Base-by-base conservation (phyloP, 2,329 filamentous ascomycete species). In the Stylonectria norvegica region DNA sequence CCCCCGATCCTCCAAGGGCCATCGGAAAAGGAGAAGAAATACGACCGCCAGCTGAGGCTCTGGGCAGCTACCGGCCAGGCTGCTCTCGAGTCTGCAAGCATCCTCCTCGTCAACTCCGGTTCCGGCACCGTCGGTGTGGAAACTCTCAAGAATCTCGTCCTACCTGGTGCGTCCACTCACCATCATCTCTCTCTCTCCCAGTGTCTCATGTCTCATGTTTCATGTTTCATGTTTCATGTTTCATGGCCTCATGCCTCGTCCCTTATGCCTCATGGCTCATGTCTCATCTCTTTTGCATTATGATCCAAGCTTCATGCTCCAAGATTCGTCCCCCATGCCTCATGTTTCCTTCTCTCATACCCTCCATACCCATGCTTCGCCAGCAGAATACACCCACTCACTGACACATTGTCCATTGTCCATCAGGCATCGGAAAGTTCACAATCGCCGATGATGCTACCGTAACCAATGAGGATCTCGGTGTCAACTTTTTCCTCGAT, bases 401-500 rank as follows among this genome's bases (percentile, higher is more conserved):
- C n/a, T 42, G 18, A 27, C 17, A 14, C 33, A 16, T 20, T 29
- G 14, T 17, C n/a, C n/a, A n/a, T n/a, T n/a, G n/a, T n/a, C n/a
- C 38, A n/a, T 8, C 33, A 83, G 84, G 90, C 4, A 86, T 97
- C 55, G 94, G 93, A 7, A 79, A 81, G 18, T 98, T 96, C 63
- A 94, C 88, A 1, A 95, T 98, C 47, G 84, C 86, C 37, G 93
- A 98, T 57, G 81, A 85, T 5, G 78, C 81, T 1, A 64, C 76
- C 3, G 90, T 98, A n/a, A 73, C 71, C 1, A 84, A 95, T 52
- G 74, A 81, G 29, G 93, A 98, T 57, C 71, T 98, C 28, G 93
- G 94, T 4, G 85, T 96, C 48, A 98, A 98, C 67, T 98, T 98
- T 74, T 98, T 98, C 58, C 73, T 98, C 0, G 88, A 95, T 46